Evolutionary conservation across 257 asterid genomes (phyloP).

Genomic region (Prunella vulgaris): DNA sequence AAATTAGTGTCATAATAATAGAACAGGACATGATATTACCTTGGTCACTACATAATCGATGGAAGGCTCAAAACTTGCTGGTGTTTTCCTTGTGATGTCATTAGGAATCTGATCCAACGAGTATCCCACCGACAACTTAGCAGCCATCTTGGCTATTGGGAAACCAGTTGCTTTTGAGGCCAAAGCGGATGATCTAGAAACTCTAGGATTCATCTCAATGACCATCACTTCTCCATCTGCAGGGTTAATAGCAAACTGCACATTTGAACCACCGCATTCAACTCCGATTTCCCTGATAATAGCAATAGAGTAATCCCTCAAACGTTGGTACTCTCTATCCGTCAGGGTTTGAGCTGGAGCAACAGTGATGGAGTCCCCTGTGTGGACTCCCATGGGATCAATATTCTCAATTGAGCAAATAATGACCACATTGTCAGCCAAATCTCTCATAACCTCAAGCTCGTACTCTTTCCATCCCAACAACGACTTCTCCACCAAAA

Average conservation of each 20-base stretch:
- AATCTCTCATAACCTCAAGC: conserved; percentile 96
- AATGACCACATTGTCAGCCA: conserved; percentile 98
- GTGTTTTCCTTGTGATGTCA: conserved; percentile 94
- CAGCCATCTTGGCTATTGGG: conserved; percentile 99
- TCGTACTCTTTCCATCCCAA: conserved; percentile 99
- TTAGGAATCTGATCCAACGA: conserved; percentile 95
- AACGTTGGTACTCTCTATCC: conserved; percentile 89
- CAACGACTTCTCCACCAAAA: conserved; percentile 91
- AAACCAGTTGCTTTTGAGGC: conserved; percentile 99
- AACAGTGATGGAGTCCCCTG: conserved; percentile 96
- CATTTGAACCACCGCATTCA: conserved; percentile 98
- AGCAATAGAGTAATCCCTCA: conserved; percentile 95
- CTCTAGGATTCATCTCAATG: conserved; percentile 98
- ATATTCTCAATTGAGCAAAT: conserved; percentile 97
- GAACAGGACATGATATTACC: conserved; percentile 37
- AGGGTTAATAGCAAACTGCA: conserved; percentile 94
- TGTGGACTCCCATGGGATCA: conserved; percentile 97
- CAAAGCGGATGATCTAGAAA: conserved; percentile 92
- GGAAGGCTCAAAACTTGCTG: conserved; percentile 99
- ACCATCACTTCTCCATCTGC: conserved; percentile 97
- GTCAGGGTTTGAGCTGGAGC: conserved; percentile 99
- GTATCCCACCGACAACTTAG: conserved; percentile 92
- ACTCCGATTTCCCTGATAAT: conserved; percentile 98
- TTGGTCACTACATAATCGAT: conserved; percentile 96
- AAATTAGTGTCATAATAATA: background rate